Percentiles rank a stretch among this genome's conserved stretches.
phyloP scores from a whole-genome alignment of 257 asterid genomes.

The Nyctanthes arbortristis region DNA sequence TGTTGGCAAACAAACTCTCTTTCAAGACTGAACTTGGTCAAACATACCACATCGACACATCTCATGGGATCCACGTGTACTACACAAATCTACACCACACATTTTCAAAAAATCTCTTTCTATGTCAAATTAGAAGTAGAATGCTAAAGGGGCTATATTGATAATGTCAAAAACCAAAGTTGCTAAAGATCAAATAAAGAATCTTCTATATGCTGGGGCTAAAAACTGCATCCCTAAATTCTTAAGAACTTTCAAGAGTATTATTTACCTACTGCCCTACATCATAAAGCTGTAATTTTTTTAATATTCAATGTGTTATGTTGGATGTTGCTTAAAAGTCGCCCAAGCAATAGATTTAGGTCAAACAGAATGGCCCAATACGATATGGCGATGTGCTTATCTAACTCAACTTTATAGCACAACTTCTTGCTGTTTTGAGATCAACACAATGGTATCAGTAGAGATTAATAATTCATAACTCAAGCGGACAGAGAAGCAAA shows the following conservation, averaged over 20 bases:
- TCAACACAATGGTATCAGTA: background rate
- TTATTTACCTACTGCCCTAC: background rate
- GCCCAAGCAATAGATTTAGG: background rate
- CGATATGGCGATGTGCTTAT: background rate
- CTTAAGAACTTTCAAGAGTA: background rate
- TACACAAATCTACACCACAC: too few relatives aligned
- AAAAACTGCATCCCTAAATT: background rate
- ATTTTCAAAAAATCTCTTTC: too few relatives aligned
- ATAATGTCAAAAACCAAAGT: too few relatives aligned
- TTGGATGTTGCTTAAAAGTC: background rate
- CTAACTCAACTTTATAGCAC: background rate
- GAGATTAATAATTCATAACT: slow-evolving; percentile 12
- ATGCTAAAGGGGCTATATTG: too few relatives aligned
- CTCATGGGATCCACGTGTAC: too few relatives aligned
- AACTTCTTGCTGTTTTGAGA: background rate
- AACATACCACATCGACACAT: too few relatives aligned
- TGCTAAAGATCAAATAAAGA: background rate
- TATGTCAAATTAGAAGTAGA: too few relatives aligned
- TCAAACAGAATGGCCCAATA: background rate
- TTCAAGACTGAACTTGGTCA: too few relatives aligned
- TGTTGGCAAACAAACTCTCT: too few relatives aligned
- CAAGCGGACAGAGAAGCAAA: slow-evolving; percentile 4
- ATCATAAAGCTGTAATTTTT: background rate
- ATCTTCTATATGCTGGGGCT: background rate
- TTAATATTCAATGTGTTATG: background rate